phyloP scores from a whole-genome alignment of 495 filamentous ascomycete species.

The Aspergillus nidulans region DNA sequence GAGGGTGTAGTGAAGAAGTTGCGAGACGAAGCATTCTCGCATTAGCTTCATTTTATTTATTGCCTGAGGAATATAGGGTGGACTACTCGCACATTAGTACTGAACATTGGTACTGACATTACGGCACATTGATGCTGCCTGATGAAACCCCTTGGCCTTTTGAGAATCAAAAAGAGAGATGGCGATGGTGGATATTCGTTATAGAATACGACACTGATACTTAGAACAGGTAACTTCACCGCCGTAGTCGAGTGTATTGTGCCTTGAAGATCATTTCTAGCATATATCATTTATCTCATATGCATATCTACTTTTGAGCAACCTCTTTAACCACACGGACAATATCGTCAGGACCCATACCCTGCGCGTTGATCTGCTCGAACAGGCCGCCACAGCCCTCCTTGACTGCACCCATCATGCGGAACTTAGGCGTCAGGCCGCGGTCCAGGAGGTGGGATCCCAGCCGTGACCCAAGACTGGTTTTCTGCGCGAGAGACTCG shows the following conservation, averaged over 20 bases:
- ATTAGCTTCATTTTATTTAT: no score
- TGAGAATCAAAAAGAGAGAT: no score
- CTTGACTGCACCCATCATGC: constrained; percentile 31
- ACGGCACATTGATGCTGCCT: no score
- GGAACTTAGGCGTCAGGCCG: constrained; percentile 33
- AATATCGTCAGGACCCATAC: constrained; percentile 33
- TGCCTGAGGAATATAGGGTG: no score
- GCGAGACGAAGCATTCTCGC: neutral
- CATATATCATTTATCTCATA: neutral
- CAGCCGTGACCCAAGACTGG: constrained; percentile 36
- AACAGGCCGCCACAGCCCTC: constrained; percentile 37
- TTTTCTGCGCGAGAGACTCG: constrained; percentile 40
- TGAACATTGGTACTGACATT: no score
- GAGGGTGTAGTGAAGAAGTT: neutral
- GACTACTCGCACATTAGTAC: no score
- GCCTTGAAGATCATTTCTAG: neutral
- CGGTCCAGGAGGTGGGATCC: constrained; percentile 32
- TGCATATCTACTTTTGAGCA: constrained; percentile 14
- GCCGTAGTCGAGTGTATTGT: no score
- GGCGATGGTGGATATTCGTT: no score
- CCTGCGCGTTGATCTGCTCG: constrained; percentile 36
- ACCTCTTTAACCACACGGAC: constrained; percentile 20
- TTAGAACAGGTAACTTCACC: no score
- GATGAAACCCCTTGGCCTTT: no score
- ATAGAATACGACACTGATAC: no score